Evolutionary conservation across 441 rosid genomes (phyloP), one percentile per base, ranked within the genome.

Genomic region (Biscutella auriculata): DNA sequence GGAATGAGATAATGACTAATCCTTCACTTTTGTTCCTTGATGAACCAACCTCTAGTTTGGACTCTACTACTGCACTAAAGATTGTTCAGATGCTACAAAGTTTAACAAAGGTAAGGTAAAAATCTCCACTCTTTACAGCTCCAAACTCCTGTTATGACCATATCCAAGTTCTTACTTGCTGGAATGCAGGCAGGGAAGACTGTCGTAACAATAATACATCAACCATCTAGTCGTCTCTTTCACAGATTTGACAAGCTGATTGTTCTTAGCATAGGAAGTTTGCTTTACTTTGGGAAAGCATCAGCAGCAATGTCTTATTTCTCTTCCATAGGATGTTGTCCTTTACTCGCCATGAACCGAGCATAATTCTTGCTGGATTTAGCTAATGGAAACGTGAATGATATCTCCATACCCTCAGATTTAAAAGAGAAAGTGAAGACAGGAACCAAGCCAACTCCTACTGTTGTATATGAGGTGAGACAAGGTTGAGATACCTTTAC

Each of bases 31-130:
- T 92, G 62, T 76, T 92, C 59, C 98, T 92, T 41, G 98, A 92
- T 62, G 98, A 92, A 78, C 97, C 98, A 12, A 92, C 98, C 32
- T 88, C 98, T 2, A 86, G 95, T 51, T 73, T 92, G 77, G 98
- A 92, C 62, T 92, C 98, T 48, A 86, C 98, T 3, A 92, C 98
- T 9, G 98, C 98, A 42, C 66, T 88, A 27, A 83, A 82, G 72
- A 84, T 67, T 6, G 82, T 88, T 57, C 92, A 88, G 72, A 71
- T 85, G 81, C 63, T 88, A 57, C 94, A 84, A n/a, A 89, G 79
- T 70, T 82, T 92, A 48, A 95, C 98, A 14, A 89, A 82, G 86
- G 98, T 91, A 62, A 21, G n/a, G 44, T 10, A 14, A n/a, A n/a
- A n/a, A n/a, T n/a, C n/a, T 36, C 26, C 43, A 12, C 48, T 54